Evolutionary conservation across 495 filamentous ascomycete genomes (phyloP).

Genomic region (Venustampulla echinocandica): DNA sequence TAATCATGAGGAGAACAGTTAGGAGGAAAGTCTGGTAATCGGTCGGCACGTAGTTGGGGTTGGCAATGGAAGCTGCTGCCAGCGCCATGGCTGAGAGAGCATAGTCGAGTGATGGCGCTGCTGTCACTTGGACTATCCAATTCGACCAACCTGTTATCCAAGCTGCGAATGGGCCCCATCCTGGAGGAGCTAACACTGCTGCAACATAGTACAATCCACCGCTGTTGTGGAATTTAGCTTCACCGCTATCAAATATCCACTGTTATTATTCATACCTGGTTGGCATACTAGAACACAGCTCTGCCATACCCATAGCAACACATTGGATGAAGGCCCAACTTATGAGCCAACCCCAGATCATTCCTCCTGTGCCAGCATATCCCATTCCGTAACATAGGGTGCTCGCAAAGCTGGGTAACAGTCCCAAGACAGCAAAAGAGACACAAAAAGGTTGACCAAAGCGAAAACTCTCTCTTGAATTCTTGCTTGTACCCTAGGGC

Average conservation of each 20-base stretch:
- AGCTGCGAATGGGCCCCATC: conserved; percentile 66
- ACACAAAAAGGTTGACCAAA: conserved; percentile 80
- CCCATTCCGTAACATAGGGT: conserved; percentile 76
- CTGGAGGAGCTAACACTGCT: conserved; percentile 68
- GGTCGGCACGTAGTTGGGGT: conserved; percentile 56
- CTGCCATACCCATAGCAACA: conserved; percentile 59
- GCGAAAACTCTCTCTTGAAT: conserved; percentile 73
- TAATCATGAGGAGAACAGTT: conserved; percentile 58
- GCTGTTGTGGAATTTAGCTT: conserved; percentile 28
- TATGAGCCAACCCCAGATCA: conserved; percentile 77
- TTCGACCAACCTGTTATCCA: conserved; percentile 73
- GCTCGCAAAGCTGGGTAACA: conserved; percentile 66
- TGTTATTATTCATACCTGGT: conserved; percentile 38
- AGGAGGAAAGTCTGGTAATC: conserved; percentile 65
- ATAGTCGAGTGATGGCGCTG: conserved; percentile 51
- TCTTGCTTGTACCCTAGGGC: conserved; percentile 72
- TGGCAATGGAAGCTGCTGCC: conserved; percentile 57
- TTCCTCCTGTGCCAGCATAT: conserved; percentile 72
- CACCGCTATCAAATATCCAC: conserved; percentile 14
- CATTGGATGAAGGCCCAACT: conserved; percentile 69
- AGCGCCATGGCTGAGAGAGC: conserved; percentile 62
- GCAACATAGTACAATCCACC: conserved; percentile 74
- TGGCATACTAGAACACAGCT: conserved; percentile 59
- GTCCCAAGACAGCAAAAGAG: conserved; percentile 64
- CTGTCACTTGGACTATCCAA: conserved; percentile 64